Base-by-base conservation (phyloP, 345 rosid species). In the Gossypium thurberi region DNA sequence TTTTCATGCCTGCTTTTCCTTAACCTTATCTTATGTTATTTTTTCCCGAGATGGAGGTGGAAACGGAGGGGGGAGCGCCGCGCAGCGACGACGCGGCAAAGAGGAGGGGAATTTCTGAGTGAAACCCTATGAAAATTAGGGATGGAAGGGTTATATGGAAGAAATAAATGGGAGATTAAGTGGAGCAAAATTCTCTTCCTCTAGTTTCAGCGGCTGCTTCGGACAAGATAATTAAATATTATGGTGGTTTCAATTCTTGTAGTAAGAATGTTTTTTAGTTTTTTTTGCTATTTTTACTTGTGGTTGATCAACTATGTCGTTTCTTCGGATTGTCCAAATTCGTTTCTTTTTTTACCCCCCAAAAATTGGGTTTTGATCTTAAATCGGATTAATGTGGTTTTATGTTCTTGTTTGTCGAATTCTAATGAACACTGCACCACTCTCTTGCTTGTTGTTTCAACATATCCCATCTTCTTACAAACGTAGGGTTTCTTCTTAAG, bases 161-260 rank as follows among this genome's bases (percentile, higher is more conserved):
- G 69, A 21, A 77, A 48, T 62, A 70, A n/a, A 33, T 26, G 14
- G 55, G 69, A 33, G 84, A 83, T 73, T 20, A 48, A 67, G 82
- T 78, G 79, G 65, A 71, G 52, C 75, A 43, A 21, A 65, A 74
- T 77, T 77, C 77, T 74, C 80, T 82, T 78, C 87, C 89, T 78
- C 86, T 76, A 73, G 81, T 88, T 57, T 82, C 68, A 48, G 78
- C 85, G 82, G 4, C 5, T 73, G 75, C n/a, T 73, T 78, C 72
- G 86, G 89, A 72, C 78, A 69, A 15, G 53, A 11, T 4, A 33
- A 33, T 33, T 33, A 6, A 57, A 44, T 21, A 44, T 6, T 20
- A 15, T 66, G 56, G 71, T 48, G 13, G 11, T 48, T 15, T 68
- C 6, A 25, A 9, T 68, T 50, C 43, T 26, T 68, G 58, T 50